Evolutionary conservation across 1,284 basidiomycete genomes (phyloP), one percentile per base, ranked within the genome.

Genomic region (Peniophora sp.): DNA sequence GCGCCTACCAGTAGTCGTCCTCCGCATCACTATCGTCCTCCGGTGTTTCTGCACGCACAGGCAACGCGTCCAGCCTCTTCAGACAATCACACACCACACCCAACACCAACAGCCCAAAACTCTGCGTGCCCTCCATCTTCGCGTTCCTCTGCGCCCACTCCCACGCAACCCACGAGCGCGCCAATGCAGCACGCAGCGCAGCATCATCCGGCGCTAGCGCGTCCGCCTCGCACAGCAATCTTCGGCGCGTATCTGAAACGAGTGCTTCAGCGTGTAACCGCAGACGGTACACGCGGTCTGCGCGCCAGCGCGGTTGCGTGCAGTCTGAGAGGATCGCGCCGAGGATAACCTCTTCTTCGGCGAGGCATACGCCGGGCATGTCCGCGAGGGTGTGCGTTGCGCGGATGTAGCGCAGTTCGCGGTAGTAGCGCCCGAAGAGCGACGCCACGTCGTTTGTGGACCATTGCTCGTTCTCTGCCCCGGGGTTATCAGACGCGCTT

Each of bases 291-390:
- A 77, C 76, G 35, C 84, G 72, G 55, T 81, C 78, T 46, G 64
- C 73, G 53, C 85, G 69, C 72, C 76, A 82, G 34, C 81, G 67
- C 49, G 68, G 74, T 55, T 86, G 79, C 1, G 76, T 63, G 47
- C 64, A 69, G 41, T 80, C 81, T 1, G 81, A 82, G 37, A 87
- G 66, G 53, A 91, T 90, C 0, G 83, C 82, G 14, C 86, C 85
- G 8, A 82, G 68, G 1, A 88, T 79, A 22, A 88, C 72, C 58
- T 91, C 88, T 50, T 84, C 83, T 59, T 90, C 88, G 3, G 74
- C 64, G 32, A 91, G 68, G 14, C 71, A 68, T 14, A 72, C 71
- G 12, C 77, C 80, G 3, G 78, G 73, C 12, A 72, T 68, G 48
- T 78, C 75, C 3, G 83, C 78, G 18, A 89, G 63, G 1, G 84